These are phyloP conservation scores for Juncus inflexus DNA, from an alignment of 176 grass and related monocot species.

Conservation along the genomic window DNA sequence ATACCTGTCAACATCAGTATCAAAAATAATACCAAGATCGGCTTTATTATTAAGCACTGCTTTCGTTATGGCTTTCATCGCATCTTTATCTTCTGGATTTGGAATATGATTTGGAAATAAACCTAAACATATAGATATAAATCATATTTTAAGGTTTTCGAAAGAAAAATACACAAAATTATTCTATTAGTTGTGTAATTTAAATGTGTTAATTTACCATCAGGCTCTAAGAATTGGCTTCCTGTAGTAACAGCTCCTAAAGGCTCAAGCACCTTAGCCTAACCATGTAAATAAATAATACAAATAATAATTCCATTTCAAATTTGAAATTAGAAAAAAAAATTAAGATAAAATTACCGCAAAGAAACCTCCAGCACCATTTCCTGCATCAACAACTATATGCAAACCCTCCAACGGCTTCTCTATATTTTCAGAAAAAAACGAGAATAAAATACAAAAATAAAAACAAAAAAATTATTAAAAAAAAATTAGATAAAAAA, in stretches of 20 bases:
- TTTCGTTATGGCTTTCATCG: constrained; percentile 85
- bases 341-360: constrained; percentile 52
- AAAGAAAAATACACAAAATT: not conserved
- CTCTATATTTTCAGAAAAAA: constrained; percentile 41
- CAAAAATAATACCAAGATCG: constrained; percentile 98
- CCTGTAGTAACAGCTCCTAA: constrained; percentile 76
- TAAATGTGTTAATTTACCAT: constrained; percentile 48
- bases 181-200: too few species aligned
- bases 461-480: not conserved
- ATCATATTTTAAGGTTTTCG: constrained; percentile 13
- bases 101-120: constrained; percentile 98
- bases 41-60: constrained; percentile 87
- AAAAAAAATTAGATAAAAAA: constrained; percentile 21
- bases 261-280: constrained; percentile 87
- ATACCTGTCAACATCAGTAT: constrained; percentile 98
- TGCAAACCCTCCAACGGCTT: constrained; percentile 84
- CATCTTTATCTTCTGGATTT: constrained; percentile 93
- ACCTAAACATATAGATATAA: constrained; percentile 35
- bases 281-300: constrained; percentile 1
- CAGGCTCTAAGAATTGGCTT: constrained; percentile 93
- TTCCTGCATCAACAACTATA: constrained; percentile 93
- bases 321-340: constrained; percentile 8
- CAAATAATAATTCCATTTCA: not conserved
- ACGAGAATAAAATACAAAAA: not conserved
- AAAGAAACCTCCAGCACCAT: constrained; percentile 95